Evolutionary conservation across 192 early-diverging fungal genomes (phyloP).

Genomic region (Backusella macrospora): DNA sequence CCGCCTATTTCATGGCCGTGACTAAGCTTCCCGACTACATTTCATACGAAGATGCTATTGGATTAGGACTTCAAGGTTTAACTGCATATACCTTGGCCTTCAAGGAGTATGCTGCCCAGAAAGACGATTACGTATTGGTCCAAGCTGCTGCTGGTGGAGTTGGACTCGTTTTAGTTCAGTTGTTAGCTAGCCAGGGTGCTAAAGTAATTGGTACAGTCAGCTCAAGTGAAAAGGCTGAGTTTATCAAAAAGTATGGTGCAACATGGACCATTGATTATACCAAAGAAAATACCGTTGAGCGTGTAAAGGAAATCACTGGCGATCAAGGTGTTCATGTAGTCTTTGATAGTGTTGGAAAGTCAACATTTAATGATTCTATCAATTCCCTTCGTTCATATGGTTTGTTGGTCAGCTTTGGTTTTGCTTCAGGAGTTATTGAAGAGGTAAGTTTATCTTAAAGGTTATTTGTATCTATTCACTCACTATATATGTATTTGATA

Average conservation of each 20-base stretch:
- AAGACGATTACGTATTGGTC: not conserved
- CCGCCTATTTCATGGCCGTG: not conserved
- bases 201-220: not conserved
- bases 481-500: not conserved
- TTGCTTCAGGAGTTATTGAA: not conserved
- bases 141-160: slow-evolving; percentile 1
- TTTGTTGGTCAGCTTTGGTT: not conserved
- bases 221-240: not conserved
- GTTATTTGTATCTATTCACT: not conserved
- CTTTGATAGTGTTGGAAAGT: not conserved
- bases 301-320: not conserved
- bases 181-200: not conserved
- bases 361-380: not conserved
- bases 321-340: not conserved
- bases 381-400: not conserved
- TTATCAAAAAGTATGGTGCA: not conserved
- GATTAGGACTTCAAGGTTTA: not conserved
- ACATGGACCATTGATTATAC: not conserved
- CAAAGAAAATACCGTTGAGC: not conserved
- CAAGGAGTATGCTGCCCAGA: not conserved
- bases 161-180: not conserved
- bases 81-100: not conserved
- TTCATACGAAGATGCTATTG: not conserved
- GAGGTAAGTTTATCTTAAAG: not conserved
- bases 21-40: not conserved